Base-by-base conservation (phyloP, 768 basidiomycete species). In the Mycena alexandri region DNA sequence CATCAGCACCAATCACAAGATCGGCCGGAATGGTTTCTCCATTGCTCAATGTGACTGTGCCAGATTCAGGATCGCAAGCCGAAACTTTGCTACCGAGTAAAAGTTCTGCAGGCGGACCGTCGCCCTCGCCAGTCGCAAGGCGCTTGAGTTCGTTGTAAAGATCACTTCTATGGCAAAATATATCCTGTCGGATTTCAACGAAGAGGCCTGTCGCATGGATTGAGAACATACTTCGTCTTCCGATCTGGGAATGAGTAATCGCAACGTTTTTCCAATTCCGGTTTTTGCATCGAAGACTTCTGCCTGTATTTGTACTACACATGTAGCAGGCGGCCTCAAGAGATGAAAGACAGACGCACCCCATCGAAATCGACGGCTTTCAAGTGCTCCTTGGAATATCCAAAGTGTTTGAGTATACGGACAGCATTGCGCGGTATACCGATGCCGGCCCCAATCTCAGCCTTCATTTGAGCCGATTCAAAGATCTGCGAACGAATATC, bases 1-100 rank as follows among this genome's bases (percentile, higher is more conserved):
- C 81, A 48, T 82, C 81, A 9, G 79, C 80, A 7, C 80, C 82
- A 4, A 83, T 75, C 33, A 81, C 65, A 41, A 83, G 65, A 47
- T 83, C 80, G 4, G 78, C 74, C 2, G 65, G 53, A 2, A 83
- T 65, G 36, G 80, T 71, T 52, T 80, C 71, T 17, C 81, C 81
- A 1, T 75, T 73, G 52, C 68, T 71, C 61, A 83, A 77, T 0
- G 79, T 81, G n/a, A 80, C 65, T n/a, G 67, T 71, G 12, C 78
- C 80, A 0, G 42, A 61, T 14, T 82, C 74, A 50, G 80, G 22
- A 16, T 75, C 34, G 57, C 68, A 69, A 11, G 21, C 59, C 7
- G 47, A n/a, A 2, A 69, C 60, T 25, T 43, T 69, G 55, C 46
- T 52, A 12, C 46, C 60, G 3, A 65, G 68, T 22, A 57, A 47